Evolutionary conservation across 768 basidiomycete species (phyloP).

Genomic region (Agrocybe pediades): DNA sequence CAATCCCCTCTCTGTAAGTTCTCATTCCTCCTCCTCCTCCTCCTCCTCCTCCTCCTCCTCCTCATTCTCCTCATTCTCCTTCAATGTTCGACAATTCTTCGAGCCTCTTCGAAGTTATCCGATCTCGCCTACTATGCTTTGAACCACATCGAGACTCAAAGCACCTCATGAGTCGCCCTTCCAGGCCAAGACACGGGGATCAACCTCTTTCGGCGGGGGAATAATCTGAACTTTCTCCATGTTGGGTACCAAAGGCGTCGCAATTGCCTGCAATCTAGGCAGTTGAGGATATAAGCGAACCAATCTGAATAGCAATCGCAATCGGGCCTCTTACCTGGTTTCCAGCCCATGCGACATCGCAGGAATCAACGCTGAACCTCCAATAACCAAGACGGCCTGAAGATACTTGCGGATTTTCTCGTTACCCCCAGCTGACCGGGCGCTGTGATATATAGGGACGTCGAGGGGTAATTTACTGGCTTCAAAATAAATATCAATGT

Average conservation of each 20-base stretch:
- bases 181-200: conserved; percentile 90
- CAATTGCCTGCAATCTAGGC: conserved; percentile 75
- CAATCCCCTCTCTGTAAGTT: too few species aligned
- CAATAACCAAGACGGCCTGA: conserved; percentile 84
- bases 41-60: too few species aligned
- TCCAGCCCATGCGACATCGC: conserved; percentile 87
- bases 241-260: conserved; percentile 76
- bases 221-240: conserved; percentile 92
- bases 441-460: conserved; percentile 90
- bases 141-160: too few species aligned
- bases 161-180: too few species aligned
- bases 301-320: neutral
- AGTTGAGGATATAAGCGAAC: neutral
- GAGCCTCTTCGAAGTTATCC: too few species aligned
- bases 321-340: conserved; percentile 80
- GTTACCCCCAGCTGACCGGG: conserved; percentile 84
- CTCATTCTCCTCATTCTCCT: too few species aligned
- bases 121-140: too few species aligned
- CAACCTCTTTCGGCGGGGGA: conserved; percentile 92
- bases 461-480: conserved; percentile 90
- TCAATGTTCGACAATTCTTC: too few species aligned
- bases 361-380: conserved; percentile 78
- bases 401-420: conserved; percentile 90
- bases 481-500: conserved; percentile 79
- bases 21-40: too few species aligned